These are phyloP conservation scores for Curvularia sp. DNA, from an alignment of 2,329 filamentous ascomycete genomes.

Conservation along the genomic window DNA sequence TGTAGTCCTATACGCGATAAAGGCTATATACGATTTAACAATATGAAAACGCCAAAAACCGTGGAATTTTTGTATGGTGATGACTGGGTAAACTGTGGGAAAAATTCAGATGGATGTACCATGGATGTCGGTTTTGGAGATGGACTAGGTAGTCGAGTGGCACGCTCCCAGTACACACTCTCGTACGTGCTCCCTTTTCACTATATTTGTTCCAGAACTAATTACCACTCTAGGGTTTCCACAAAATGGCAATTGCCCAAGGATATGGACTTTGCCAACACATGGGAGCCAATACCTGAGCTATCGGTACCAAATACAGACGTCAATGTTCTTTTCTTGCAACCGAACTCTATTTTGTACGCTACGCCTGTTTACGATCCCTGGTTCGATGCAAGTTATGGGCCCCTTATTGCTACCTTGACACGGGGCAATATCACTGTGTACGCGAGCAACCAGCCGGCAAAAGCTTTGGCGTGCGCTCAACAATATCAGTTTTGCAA, in stretches of 20 bases:
- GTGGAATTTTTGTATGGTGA: slow-evolving; percentile 20
- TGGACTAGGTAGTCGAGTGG: slow-evolving; percentile 11
- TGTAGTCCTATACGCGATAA: slow-evolving; percentile 34
- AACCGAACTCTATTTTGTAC: slow-evolving; percentile 37
- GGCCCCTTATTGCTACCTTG: not conserved
- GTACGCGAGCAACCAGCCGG: slow-evolving; percentile 23
- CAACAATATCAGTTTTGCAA: slow-evolving; percentile 50
- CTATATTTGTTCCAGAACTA: not conserved
- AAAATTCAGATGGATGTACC: not conserved
- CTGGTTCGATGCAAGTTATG: slow-evolving; percentile 39
- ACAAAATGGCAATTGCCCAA: not conserved
- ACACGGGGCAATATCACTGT: not conserved
- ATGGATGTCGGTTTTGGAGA: slow-evolving; percentile 7
- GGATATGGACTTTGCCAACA: not conserved
- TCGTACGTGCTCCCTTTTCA: slow-evolving; percentile 9
- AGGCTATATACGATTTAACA: slow-evolving; percentile 18
- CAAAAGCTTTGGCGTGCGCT: slow-evolving; percentile 40
- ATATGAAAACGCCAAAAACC: slow-evolving; percentile 5
- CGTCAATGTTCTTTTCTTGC: slow-evolving; percentile 43
- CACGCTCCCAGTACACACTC: slow-evolving; percentile 17
- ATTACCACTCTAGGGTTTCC: not conserved
- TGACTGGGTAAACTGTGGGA: not conserved
- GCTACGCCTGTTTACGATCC: slow-evolving; percentile 37
- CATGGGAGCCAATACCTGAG: slow-evolving; percentile 33
- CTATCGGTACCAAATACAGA: slow-evolving; percentile 44